Percentiles rank a stretch among this genome's conserved stretches.
Conservation (phyloP, 106 monocot genomes). For the Dactylorhiza incarnata region DNA sequence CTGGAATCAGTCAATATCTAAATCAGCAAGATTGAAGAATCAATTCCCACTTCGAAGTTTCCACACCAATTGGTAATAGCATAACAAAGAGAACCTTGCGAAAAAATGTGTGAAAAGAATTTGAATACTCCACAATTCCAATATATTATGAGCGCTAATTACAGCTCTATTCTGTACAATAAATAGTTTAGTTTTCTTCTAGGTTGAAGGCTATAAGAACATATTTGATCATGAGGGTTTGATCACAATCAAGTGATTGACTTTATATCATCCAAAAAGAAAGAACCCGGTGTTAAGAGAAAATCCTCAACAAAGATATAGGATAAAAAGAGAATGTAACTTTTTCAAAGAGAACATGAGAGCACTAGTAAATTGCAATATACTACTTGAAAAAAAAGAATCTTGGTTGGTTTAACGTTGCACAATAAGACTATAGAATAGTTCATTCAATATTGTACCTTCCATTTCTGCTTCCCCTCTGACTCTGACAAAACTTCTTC, state of each 20-base stretch:
- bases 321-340: not conserved
- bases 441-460: constrained; percentile 37
- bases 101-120: not conserved
- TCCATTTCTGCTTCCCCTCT: constrained; percentile 93
- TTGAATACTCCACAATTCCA: not conserved
- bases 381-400: not conserved
- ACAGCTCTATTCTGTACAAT: not conserved
- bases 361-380: not conserved
- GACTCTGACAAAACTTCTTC: constrained; percentile 85
- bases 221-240: not conserved
- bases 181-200: not conserved
- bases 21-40: not conserved
- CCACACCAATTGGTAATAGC: not conserved
- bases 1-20: not conserved
- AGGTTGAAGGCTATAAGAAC: not conserved
- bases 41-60: not conserved
- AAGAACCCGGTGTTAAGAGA: not conserved
- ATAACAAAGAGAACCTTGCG: not conserved
- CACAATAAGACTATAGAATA: not conserved
- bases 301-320: not conserved
- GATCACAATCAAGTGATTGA: not conserved
- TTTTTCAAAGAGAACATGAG: not conserved
- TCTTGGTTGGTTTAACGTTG: not conserved
- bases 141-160: not conserved
- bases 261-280: not conserved